Conservation (phyloP, 108 stramenopile genomes). For the Stephanodiscus triporus region DNA sequence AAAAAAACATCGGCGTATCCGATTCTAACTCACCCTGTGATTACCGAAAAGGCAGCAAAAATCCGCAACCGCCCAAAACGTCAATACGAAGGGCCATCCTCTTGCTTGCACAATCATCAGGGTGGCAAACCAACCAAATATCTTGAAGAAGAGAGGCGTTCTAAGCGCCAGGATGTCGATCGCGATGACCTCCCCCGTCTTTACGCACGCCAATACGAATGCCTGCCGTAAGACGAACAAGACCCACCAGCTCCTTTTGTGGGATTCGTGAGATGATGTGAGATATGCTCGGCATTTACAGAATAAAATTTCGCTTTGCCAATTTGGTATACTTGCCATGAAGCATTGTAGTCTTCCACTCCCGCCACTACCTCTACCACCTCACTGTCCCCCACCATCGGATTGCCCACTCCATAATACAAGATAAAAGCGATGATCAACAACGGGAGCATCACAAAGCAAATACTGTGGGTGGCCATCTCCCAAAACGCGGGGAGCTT, state of each 20-base stretch:
- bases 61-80: conserved; percentile 27
- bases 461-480: conserved; percentile 18
- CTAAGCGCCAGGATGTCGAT: conserved; percentile 58
- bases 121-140: conserved; percentile 56
- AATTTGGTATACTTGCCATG: conserved; percentile 2
- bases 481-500: conserved; percentile 31
- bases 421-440: conserved; percentile 38
- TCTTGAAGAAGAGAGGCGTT: conserved; percentile 42
- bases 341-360: conserved; percentile 7
- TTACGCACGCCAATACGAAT: conserved; percentile 32
- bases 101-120: conserved; percentile 63
- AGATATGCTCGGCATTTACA: not conserved
- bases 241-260: conserved; percentile 42
- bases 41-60: conserved; percentile 44
- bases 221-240: conserved; percentile 41
- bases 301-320: not conserved
- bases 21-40: conserved; percentile 10
- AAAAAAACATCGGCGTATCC: not conserved
- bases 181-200: conserved; percentile 43
- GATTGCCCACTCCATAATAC: conserved; percentile 46
- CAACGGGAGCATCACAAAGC: conserved; percentile 36
- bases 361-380: conserved; percentile 2
- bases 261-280: not conserved
- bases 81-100: conserved; percentile 55
- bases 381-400: conserved; percentile 23